These are phyloP conservation scores for Ustilago xerochloae DNA, from an alignment of 1,284 basidiomycete species.

Conservation along the genomic window DNA sequence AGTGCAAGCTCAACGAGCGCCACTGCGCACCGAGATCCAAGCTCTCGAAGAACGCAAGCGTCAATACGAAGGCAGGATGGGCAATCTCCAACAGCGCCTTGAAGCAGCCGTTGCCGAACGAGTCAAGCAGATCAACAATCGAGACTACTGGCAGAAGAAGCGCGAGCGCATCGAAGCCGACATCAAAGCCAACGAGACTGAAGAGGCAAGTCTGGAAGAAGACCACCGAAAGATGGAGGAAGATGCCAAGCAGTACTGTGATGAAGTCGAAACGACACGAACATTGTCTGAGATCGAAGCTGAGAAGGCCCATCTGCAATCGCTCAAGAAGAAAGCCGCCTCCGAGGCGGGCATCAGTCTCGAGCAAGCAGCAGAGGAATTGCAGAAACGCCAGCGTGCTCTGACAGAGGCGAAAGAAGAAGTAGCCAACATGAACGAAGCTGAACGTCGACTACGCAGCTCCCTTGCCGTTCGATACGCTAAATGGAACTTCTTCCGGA, in stretches of 20 bases:
- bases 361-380: conserved; percentile 79
- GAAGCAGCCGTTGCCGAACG: conserved; percentile 49
- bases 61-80: conserved; percentile 20
- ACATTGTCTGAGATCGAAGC: conserved; percentile 74
- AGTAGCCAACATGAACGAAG: conserved; percentile 73
- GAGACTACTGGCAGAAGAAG: conserved; percentile 48
- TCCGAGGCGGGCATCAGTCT: conserved; percentile 76
- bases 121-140: conserved; percentile 62
- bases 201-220: conserved; percentile 74
- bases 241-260: conserved; percentile 76
- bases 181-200: conserved; percentile 69
- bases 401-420: conserved; percentile 73
- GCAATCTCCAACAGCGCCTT: conserved; percentile 47
- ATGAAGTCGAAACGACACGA: conserved; percentile 73
- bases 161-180: conserved; percentile 33
- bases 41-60: conserved; percentile 25
- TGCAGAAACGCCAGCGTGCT: conserved; percentile 71
- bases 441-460: conserved; percentile 18
- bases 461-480: conserved; percentile 52
- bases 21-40: conserved; percentile 64
- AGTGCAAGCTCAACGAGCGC: conserved; percentile 64
- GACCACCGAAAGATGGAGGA: conserved; percentile 43
- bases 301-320: conserved; percentile 74
- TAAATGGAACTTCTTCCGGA: conserved; percentile 87
- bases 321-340: conserved; percentile 76